Percentiles rank a stretch among this genome's conserved stretches.
Evolutionary conservation across 148 eudicot species (phyloP).

Genomic region (Diospyros lotus): DNA sequence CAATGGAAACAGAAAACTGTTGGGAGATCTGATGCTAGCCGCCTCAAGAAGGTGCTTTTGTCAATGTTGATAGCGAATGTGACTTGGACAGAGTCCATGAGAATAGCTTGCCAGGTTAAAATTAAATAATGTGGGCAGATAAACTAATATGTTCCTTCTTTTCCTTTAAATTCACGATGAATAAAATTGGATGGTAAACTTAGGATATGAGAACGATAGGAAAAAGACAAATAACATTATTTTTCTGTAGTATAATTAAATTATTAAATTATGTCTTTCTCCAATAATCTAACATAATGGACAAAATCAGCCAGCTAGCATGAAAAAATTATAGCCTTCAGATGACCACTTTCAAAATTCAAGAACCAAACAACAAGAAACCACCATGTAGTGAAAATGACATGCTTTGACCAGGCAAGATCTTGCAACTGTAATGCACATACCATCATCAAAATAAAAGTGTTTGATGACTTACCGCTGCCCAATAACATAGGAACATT

Average conservation of each 20-base stretch:
- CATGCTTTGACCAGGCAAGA: neutral
- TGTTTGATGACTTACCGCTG: neutral
- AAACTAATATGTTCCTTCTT: too few species aligned
- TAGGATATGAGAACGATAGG: neutral
- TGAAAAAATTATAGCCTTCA: neutral
- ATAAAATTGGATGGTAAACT: neutral
- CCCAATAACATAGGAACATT: neutral
- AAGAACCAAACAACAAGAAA: neutral
- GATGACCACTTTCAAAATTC: neutral
- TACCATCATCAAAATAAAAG: neutral
- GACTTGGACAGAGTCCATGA: slow-evolving; percentile 79
- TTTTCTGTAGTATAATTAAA: neutral
- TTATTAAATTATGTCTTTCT: neutral
- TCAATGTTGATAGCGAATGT: slow-evolving; percentile 82
- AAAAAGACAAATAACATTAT: neutral
- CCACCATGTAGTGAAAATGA: neutral
- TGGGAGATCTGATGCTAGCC: slow-evolving; percentile 83
- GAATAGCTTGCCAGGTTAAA: too few species aligned
- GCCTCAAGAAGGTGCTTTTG: slow-evolving; percentile 76
- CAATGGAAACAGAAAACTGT: slow-evolving; percentile 80
- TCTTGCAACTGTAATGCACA: neutral
- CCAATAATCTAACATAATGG: neutral
- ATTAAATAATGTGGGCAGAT: neutral
- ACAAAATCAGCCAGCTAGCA: neutral
- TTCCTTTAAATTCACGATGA: neutral